These are phyloP conservation scores for Thelephora terrestris DNA, from an alignment of 1,284 basidiomycete species.

Conservation along the genomic window DNA sequence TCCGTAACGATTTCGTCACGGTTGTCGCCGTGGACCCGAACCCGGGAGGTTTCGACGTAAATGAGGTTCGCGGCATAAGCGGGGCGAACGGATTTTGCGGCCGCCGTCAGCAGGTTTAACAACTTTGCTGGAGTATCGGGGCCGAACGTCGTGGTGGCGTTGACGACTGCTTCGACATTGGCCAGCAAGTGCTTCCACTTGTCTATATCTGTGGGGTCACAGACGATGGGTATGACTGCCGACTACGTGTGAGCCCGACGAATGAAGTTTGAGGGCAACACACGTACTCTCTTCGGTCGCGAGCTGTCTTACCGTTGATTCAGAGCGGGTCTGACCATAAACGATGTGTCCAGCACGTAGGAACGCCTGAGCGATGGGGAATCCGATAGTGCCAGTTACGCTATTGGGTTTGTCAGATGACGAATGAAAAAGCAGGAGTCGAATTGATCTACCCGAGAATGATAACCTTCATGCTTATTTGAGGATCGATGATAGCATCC, in stretches of 20 bases:
- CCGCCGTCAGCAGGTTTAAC: slow-evolving; percentile 20
- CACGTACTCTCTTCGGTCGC: slow-evolving; percentile 35
- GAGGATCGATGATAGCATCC: too few species aligned
- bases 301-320: slow-evolving; percentile 28
- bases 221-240: slow-evolving; percentile 38
- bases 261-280: not conserved
- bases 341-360: slow-evolving; percentile 43
- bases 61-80: slow-evolving; percentile 29
- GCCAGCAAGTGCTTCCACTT: slow-evolving; percentile 30
- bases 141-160: slow-evolving; percentile 19
- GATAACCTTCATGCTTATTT: slow-evolving; percentile 17
- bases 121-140: slow-evolving; percentile 5
- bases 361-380: slow-evolving; percentile 36
- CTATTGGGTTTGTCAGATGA: slow-evolving; percentile 7
- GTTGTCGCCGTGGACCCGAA: slow-evolving; percentile 37
- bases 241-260: not conserved
- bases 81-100: slow-evolving; percentile 24
- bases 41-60: slow-evolving; percentile 41
- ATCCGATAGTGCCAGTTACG: slow-evolving; percentile 36
- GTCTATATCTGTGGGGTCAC: slow-evolving; percentile 25
- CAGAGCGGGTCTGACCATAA: slow-evolving; percentile 37
- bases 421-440: not conserved
- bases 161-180: slow-evolving; percentile 36
- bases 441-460: slow-evolving; percentile 16
- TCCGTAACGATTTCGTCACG: slow-evolving; percentile 25